Evolutionary conservation across 2,329 filamentous ascomycete species (phyloP).

Genomic region (Colletotrichum lentis): DNA sequence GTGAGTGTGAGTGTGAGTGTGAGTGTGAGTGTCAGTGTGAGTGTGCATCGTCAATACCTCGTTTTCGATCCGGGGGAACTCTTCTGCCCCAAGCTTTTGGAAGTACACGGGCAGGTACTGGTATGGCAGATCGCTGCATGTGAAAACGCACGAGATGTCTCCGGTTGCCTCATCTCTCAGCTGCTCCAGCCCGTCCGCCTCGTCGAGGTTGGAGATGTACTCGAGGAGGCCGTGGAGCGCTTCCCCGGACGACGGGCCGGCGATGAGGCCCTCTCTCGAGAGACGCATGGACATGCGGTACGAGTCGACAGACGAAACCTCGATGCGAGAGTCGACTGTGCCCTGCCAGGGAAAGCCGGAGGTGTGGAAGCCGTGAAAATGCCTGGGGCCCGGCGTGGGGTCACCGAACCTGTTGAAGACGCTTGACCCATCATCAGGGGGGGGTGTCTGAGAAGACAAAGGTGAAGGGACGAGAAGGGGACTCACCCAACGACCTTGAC

Average conservation of each 20-base stretch:
- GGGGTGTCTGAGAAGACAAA: too few relatives aligned
- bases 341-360: conserved; percentile 26
- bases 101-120: conserved; percentile 20
- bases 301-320: conserved; percentile 15
- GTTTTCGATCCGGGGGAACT: conserved; percentile 26
- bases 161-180: not conserved
- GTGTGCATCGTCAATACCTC: not conserved
- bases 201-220: not conserved
- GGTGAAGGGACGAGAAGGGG: not conserved
- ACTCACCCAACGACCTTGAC: conserved; percentile 14
- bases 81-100: conserved; percentile 9
- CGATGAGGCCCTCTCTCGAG: conserved; percentile 28
- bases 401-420: conserved; percentile 28
- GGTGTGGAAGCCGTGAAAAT: conserved; percentile 16
- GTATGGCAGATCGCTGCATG: conserved; percentile 32
- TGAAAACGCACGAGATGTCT: conserved; percentile 28
- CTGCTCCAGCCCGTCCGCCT: not conserved
- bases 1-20: too few relatives aligned
- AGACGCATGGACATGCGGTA: conserved; percentile 33
- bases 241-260: conserved; percentile 27
- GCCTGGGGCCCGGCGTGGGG: conserved; percentile 21
- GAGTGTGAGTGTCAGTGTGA: too few relatives aligned
- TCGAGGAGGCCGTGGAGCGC: conserved; percentile 22
- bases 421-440: not conserved
- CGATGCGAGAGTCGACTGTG: conserved; percentile 12